Percentiles rank a stretch among this genome's conserved stretches.
phyloP scores from a whole-genome alignment of 2,329 filamentous ascomycete species.

The Calonectria henricotiae region DNA sequence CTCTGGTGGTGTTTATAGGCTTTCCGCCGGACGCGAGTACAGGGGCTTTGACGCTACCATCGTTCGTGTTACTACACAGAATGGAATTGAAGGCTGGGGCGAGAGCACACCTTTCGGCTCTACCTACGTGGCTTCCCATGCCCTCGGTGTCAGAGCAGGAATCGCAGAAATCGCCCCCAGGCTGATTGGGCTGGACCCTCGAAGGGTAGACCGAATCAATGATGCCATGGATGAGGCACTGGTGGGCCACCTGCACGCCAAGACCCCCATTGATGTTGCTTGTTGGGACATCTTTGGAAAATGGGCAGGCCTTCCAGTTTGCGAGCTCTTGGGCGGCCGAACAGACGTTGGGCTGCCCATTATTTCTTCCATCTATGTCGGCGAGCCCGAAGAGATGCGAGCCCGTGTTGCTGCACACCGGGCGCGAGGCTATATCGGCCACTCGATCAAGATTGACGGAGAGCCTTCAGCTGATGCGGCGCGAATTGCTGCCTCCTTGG shows the following conservation, averaged over 20 bases:
- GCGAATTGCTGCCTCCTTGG: slow-evolving; percentile 41
- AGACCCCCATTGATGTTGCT: slow-evolving; percentile 43
- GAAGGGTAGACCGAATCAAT: slow-evolving; percentile 45
- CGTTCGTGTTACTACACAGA: slow-evolving; percentile 45
- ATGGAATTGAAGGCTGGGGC: slow-evolving; percentile 45
- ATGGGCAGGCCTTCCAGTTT: slow-evolving; percentile 43
- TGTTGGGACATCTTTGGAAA: slow-evolving; percentile 48
- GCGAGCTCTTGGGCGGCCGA: slow-evolving; percentile 44
- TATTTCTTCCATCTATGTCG: slow-evolving; percentile 45
- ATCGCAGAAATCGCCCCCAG: slow-evolving; percentile 41
- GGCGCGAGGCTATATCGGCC: slow-evolving; percentile 38
- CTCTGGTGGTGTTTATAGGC: slow-evolving; percentile 40
- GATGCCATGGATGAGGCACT: slow-evolving; percentile 43
- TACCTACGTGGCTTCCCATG: slow-evolving; percentile 43
- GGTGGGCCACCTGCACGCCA: slow-evolving; percentile 41
- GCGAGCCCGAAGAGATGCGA: slow-evolving; percentile 41
- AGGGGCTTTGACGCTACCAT: slow-evolving; percentile 43
- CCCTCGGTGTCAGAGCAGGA: slow-evolving; percentile 42
- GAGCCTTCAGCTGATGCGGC: slow-evolving; percentile 37
- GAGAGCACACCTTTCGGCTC: slow-evolving; percentile 47
- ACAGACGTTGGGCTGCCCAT: slow-evolving; percentile 39
- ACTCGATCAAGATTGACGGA: slow-evolving; percentile 44
- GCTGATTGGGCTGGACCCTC: slow-evolving; percentile 40
- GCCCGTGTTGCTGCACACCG: slow-evolving; percentile 36
- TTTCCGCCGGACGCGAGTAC: slow-evolving; percentile 42